These are phyloP conservation scores for Saccharomyces hybrid DNA, from an alignment of 1,139 yeast genomes.

Conservation along the genomic window DNA sequence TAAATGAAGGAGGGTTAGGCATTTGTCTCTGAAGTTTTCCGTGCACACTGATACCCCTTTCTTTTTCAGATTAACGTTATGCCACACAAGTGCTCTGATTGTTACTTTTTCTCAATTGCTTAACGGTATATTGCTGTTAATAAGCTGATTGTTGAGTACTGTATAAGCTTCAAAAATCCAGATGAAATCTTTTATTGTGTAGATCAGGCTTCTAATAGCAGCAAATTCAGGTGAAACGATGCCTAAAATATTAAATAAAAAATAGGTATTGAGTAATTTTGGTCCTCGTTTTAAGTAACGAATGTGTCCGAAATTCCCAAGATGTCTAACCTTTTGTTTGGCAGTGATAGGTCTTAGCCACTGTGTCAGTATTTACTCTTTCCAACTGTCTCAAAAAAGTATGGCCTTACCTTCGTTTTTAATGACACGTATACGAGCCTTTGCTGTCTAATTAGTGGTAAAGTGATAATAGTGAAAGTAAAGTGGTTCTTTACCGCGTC, in stretches of 20 bases:
- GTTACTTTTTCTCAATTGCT: background rate
- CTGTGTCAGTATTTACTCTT: background rate
- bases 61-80: background rate
- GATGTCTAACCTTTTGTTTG: background rate
- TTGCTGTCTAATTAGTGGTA: background rate
- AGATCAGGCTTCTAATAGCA: background rate
- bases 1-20: conserved; percentile 1
- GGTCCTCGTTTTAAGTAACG: background rate
- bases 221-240: background rate
- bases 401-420: background rate
- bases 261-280: background rate
- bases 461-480: background rate
- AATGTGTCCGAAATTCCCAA: background rate
- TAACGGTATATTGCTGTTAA: background rate
- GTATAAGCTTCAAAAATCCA: background rate
- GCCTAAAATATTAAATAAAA: background rate
- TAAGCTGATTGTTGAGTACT: background rate
- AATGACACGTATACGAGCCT: background rate
- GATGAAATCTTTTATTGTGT: background rate
- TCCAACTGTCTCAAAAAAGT: background rate
- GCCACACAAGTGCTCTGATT: background rate
- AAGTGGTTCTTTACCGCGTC: background rate
- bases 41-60: background rate
- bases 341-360: background rate
- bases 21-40: background rate